Evolutionary conservation across 768 basidiomycete genomes (phyloP).

Genomic region (Mycena galopus): DNA sequence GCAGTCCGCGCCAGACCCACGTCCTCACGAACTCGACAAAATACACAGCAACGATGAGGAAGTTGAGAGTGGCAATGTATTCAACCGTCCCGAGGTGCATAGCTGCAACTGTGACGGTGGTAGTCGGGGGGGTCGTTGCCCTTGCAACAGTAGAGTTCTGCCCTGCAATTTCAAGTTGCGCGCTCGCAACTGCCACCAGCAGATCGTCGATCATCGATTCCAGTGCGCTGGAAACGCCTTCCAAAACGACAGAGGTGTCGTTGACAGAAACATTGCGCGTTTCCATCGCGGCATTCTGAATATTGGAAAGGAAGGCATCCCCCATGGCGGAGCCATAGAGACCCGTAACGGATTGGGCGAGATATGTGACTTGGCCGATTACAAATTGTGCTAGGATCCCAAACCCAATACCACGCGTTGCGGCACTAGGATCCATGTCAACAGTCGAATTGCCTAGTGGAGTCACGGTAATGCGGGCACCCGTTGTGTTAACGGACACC

Average conservation of each 20-base stretch:
- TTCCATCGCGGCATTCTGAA: not conserved
- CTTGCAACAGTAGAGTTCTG: not conserved
- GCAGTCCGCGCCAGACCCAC: not conserved
- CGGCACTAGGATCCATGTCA: constrained; percentile 9
- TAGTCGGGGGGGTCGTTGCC: not conserved
- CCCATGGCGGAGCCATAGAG: not conserved
- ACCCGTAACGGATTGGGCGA: not conserved
- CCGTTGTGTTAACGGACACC: constrained; percentile 11
- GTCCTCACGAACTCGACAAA: not conserved
- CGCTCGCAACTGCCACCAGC: not conserved
- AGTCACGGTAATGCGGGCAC: not conserved
- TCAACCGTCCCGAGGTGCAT: not conserved
- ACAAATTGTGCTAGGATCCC: not conserved
- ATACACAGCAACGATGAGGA: not conserved
- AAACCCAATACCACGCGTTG: not conserved
- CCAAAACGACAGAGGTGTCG: not conserved
- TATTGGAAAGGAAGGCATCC: not conserved
- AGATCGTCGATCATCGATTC: constrained; percentile 6
- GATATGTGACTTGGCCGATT: not conserved
- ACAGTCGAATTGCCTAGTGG: not conserved
- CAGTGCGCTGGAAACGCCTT: not conserved
- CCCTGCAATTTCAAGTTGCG: not conserved
- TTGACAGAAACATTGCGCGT: not conserved
- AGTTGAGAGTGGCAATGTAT: constrained; percentile 1
- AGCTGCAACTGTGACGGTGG: not conserved